A percentile compares a stretch with the other conserved stretches of the same genome.
Evolutionary conservation across 2,329 filamentous ascomycete species (phyloP).

Genomic region (Sclerotinia subarctica): DNA sequence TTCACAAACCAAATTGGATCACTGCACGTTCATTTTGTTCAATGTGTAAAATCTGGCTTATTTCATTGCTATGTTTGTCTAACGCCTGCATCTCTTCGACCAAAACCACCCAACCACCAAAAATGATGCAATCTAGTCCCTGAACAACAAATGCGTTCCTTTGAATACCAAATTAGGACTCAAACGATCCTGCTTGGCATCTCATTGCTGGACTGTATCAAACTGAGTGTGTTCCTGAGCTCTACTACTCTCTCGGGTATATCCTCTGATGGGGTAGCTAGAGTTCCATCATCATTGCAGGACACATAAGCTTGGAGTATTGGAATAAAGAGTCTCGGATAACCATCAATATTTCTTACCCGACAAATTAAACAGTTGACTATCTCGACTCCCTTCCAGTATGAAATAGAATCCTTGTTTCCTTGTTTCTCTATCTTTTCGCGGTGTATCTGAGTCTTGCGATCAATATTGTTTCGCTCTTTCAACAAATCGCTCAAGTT

Average conservation of each 20-base stretch:
- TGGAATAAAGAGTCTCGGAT: neutral
- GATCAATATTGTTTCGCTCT: too few species aligned
- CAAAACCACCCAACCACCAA: too few species aligned
- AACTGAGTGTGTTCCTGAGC: too few species aligned
- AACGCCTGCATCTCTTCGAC: neutral
- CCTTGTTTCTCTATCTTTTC: neutral
- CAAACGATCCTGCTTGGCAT: too few species aligned
- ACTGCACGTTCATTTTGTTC: neutral
- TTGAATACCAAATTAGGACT: neutral
- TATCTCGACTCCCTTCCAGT: neutral
- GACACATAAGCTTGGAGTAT: rapidly evolving
- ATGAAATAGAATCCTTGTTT: neutral
- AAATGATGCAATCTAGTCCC: neutral
- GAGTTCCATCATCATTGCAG: neutral
- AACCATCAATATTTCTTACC: rapidly evolving
- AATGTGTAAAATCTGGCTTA: neutral
- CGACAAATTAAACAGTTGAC: neutral
- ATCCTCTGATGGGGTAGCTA: neutral
- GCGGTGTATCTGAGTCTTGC: too few species aligned
- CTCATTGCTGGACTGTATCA: too few species aligned
- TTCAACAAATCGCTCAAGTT: too few species aligned
- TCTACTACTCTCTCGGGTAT: too few species aligned
- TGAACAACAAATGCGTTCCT: neutral
- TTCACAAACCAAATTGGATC: neutral
- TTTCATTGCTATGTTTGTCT: neutral